Base-by-base conservation (phyloP, 2,329 filamentous ascomycete species). In the Fusarium sp. region DNA sequence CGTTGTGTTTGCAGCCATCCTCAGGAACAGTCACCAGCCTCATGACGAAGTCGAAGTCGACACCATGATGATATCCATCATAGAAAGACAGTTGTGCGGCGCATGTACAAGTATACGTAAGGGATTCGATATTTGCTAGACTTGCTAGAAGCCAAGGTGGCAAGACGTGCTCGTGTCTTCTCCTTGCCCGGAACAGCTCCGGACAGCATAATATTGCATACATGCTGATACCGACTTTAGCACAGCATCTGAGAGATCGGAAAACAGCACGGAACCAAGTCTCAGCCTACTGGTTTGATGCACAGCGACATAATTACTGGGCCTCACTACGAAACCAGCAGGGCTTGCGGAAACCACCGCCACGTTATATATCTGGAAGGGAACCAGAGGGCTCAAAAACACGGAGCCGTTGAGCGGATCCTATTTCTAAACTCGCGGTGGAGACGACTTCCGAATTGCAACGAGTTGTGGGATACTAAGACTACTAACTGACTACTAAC, bases 401-500 rank as follows among this genome's bases (percentile, higher is more conserved):
- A 58, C 60, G 68, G 68, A 68, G 61, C 70, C 71, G 70, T 63
- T 55, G 46, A 71, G 65, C 68, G 71, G 68, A 64, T 56, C 61
- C 69, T 43, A 57, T 59, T 40, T 57, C 62, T 71, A 60, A 59
- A 56, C 51, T 59, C 46, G 41, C 13, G 49, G 64, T 60, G 56
- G 61, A 71, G 55, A 58, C 47, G 50, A 66, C 35, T 52, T 51
- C 57, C 40, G 53, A 65, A 41, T 53, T 49, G 59, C 9, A 22
- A n/a, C 51, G 57, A 57, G 44, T 55, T 56, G 40, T 33, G 65
- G 33, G 48, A 43, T 47, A 60, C 48, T 72, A 17, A 44, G 43
- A n/a, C 35, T 37, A 52, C 35, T 23, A 23, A 23, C 23, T 23
- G 6, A 23, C 22, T 23, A 23, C 22, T 20, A 20, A 20, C 20